Evolutionary conservation across 169 alveolate genomes (phyloP).

Genomic region (Cryptosporidium canis): DNA sequence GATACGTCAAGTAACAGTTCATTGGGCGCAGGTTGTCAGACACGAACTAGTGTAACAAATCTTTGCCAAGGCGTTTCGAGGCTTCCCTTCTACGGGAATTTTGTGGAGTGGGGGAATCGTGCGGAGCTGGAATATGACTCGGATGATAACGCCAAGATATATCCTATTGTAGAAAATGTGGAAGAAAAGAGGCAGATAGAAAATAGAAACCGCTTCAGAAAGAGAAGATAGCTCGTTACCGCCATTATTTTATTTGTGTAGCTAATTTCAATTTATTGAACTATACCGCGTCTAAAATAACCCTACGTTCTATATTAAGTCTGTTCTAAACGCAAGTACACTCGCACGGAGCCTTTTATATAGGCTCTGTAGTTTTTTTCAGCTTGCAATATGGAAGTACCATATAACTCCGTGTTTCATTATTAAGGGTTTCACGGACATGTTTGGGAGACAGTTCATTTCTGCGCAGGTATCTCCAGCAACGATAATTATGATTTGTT

Average conservation of each 20-base stretch:
- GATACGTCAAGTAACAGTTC: constrained; percentile 38
- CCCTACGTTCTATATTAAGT: no score
- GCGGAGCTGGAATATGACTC: constrained; percentile 65
- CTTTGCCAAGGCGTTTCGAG: not conserved
- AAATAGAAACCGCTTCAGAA: constrained; percentile 54
- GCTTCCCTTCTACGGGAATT: constrained; percentile 12
- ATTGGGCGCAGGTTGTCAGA: constrained; percentile 9
- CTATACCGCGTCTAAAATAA: not conserved
- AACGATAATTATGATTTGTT: constrained; percentile 1
- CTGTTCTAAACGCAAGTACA: no score
- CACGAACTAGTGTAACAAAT: not conserved
- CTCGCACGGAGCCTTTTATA: constrained; percentile 16
- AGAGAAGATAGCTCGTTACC: constrained; percentile 1
- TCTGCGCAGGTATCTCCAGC: constrained; percentile 71
- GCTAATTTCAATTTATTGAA: not conserved
- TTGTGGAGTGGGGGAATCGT: constrained; percentile 34
- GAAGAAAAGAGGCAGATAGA: constrained; percentile 55
- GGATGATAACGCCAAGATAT: constrained; percentile 47
- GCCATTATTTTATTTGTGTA: not conserved
- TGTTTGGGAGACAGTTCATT: not conserved
- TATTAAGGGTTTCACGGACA: not conserved
- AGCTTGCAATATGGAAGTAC: constrained; percentile 37
- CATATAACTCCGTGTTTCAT: constrained; percentile 9
- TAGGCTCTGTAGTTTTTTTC: constrained; percentile 29
- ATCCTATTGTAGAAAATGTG: constrained; percentile 44